These are phyloP conservation scores for Phytophthora cajani DNA, from an alignment of 352 stramenopile genomes.

Conservation along the genomic window DNA sequence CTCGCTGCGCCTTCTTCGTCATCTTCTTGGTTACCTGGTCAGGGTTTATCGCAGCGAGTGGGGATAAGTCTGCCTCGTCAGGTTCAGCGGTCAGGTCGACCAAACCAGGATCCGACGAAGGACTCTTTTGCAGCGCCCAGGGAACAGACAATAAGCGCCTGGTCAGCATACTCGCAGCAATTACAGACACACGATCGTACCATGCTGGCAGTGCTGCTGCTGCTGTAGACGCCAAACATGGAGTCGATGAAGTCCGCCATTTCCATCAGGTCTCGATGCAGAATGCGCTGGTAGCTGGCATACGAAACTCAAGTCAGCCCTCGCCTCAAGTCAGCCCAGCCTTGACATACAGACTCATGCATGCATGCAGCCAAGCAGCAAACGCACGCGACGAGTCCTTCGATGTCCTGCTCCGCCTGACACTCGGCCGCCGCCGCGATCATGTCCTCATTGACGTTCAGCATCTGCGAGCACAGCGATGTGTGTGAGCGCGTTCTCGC, in stretches of 20 bases:
- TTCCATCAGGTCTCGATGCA: constrained; percentile 81
- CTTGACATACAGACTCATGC: neutral
- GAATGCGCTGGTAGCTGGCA: constrained; percentile 69
- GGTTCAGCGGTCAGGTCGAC: constrained; percentile 24
- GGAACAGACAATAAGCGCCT: neutral
- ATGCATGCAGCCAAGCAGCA: neutral
- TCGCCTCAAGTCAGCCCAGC: constrained; percentile 15
- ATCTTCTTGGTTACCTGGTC: neutral
- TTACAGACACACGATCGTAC: neutral
- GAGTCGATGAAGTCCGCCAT: constrained; percentile 86
- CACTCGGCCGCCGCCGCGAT: constrained; percentile 64
- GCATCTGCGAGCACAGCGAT: constrained; percentile 52
- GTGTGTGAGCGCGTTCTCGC: constrained; percentile 2
- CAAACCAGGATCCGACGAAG: constrained; percentile 5
- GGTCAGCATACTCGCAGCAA: neutral
- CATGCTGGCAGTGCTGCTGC: constrained; percentile 12
- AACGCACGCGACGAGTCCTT: constrained; percentile 62
- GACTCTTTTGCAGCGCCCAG: constrained; percentile 5
- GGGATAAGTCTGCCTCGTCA: constrained; percentile 6
- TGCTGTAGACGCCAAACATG: constrained; percentile 79
- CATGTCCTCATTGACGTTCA: constrained; percentile 80
- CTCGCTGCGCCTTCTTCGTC: constrained; percentile 27
- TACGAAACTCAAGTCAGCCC: constrained; percentile 20
- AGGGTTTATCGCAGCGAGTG: neutral
- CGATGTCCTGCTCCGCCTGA: constrained; percentile 58